Conservation (phyloP, 2,329 filamentous ascomycete species). For the Pestalotiopsis sp. region DNA sequence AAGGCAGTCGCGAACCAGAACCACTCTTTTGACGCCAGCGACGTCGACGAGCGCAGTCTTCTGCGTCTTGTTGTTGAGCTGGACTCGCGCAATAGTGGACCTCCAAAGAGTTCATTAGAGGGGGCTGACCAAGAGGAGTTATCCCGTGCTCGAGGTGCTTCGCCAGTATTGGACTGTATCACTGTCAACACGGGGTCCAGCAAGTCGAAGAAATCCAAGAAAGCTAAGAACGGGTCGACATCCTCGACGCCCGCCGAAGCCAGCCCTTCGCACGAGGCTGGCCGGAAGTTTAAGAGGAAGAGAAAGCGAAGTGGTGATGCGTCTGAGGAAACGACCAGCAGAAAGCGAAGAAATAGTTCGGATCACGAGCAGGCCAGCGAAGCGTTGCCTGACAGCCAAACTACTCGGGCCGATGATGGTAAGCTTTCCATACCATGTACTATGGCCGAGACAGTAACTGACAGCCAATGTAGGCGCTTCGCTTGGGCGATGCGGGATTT, state of each 20-base stretch:
- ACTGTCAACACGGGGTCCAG: conserved; percentile 21
- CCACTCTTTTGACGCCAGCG: conserved; percentile 34
- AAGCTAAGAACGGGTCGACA: conserved; percentile 14
- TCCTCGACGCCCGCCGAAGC: conserved; percentile 19
- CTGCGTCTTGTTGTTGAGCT: conserved; percentile 52
- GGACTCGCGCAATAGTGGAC: conserved; percentile 42
- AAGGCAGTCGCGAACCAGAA: conserved; percentile 19
- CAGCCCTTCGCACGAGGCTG: conserved; percentile 22
- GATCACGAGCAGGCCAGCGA: conserved; percentile 18
- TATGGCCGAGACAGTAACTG: conserved; percentile 12
- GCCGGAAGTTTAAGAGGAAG: conserved; percentile 26
- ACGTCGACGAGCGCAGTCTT: conserved; percentile 49
- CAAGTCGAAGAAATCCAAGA: conserved; percentile 14
- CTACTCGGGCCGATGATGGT: conserved; percentile 14
- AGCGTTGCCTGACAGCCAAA: conserved; percentile 22
- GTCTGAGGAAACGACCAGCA: conserved; percentile 23
- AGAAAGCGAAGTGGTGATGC: conserved; percentile 27
- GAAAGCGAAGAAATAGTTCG: conserved; percentile 26
- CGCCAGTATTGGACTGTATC: conserved; percentile 23
- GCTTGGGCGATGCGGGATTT: conserved; percentile 15
- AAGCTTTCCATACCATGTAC: conserved; percentile 10
- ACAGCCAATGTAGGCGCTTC: conserved; percentile 16
- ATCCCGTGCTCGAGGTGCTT: conserved; percentile 7
- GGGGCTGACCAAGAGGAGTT: conserved; percentile 31
- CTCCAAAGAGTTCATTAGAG: conserved; percentile 15